Evolutionary conservation across 129 eudicot species (phyloP).

Genomic region (Gnaphalium uliginosum): DNA sequence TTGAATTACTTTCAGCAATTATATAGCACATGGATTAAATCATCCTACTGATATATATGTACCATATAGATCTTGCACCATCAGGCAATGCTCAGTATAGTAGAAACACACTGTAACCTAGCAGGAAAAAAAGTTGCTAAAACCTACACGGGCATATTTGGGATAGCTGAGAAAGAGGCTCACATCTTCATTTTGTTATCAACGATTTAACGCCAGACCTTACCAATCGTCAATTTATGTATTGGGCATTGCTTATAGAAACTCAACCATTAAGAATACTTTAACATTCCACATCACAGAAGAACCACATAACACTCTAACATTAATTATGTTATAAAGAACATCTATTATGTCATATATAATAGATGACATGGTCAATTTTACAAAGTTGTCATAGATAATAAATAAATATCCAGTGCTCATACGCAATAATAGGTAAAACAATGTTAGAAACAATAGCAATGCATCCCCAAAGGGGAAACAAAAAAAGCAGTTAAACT

Average conservation of each 20-base stretch:
- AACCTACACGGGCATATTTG: background rate
- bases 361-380: conserved; percentile 27
- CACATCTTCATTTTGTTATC: background rate
- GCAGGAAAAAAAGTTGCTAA: conserved; percentile 1
- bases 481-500: conserved; percentile 37
- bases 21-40: background rate
- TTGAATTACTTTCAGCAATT: background rate
- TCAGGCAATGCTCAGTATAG: background rate
- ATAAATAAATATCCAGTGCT: conserved; percentile 26
- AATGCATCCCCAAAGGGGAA: conserved; percentile 25
- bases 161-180: conserved; percentile 1
- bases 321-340: conserved; percentile 12
- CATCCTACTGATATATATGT: background rate
- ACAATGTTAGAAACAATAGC: conserved; percentile 31
- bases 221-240: background rate
- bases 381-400: conserved; percentile 36
- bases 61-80: background rate
- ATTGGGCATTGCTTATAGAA: conserved; percentile 7
- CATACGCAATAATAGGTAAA: conserved; percentile 27
- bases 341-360: conserved; percentile 14
- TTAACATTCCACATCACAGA: conserved; percentile 21
- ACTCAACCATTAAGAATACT: conserved; percentile 15
- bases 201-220: background rate
- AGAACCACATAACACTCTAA: conserved; percentile 14
- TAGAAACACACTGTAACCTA: conserved; percentile 3